Evolutionary conservation across 2,329 filamentous ascomycete species (phyloP).

Genomic region (Salinomyces thailandicus): DNA sequence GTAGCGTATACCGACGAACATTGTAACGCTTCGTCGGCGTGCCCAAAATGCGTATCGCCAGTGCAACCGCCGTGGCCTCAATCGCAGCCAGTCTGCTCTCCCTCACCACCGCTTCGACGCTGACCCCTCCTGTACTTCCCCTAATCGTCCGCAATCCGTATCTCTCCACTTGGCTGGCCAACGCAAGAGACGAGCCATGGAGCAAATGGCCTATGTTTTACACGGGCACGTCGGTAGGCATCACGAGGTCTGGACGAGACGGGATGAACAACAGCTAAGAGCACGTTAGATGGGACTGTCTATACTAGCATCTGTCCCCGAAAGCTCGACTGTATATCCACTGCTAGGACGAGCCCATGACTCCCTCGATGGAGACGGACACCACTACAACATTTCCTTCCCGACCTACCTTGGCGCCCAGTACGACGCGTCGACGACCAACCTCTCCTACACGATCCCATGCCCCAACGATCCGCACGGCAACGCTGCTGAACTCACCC

Average conservation of each 20-base stretch:
- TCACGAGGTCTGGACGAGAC: neutral
- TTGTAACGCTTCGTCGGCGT: no score
- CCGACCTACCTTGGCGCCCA: constrained; percentile 50
- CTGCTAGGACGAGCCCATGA: constrained; percentile 57
- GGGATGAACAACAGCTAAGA: constrained; percentile 10
- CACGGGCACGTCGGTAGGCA: constrained; percentile 53
- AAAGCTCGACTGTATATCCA: constrained; percentile 51
- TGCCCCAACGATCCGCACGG: constrained; percentile 27
- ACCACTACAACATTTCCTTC: constrained; percentile 45
- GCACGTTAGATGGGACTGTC: constrained; percentile 50
- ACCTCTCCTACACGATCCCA: constrained; percentile 54
- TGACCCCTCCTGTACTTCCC: constrained; percentile 44
- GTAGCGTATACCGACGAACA: no score
- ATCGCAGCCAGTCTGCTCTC: constrained; percentile 2
- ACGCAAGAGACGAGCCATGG: constrained; percentile 66
- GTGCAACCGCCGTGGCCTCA: neutral
- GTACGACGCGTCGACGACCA: constrained; percentile 61
- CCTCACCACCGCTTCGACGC: constrained; percentile 38
- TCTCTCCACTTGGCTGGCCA: constrained; percentile 46
- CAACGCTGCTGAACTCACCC: constrained; percentile 42
- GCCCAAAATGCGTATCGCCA: neutral
- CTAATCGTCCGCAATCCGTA: constrained; percentile 43
- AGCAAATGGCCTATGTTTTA: constrained; percentile 79
- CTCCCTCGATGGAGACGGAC: constrained; percentile 41
- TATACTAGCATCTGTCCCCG: constrained; percentile 51